Evolutionary conservation across 2,329 filamentous ascomycete genomes (phyloP), one percentile per base, ranked within the genome.

Genomic region (Aspergillus latus): DNA sequence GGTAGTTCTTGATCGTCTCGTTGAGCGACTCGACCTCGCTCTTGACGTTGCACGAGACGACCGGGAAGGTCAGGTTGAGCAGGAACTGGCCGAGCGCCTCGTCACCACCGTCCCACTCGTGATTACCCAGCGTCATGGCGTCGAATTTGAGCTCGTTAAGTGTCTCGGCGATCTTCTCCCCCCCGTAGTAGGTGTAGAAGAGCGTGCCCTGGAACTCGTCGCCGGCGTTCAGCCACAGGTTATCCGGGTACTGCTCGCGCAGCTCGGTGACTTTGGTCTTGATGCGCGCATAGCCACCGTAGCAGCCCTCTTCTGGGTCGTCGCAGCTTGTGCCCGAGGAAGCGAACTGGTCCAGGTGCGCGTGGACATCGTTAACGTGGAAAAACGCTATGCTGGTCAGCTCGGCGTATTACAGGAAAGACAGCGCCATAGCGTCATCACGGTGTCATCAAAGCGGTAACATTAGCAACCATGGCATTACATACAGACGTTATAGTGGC

Each of bases 161-260:
- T 2, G 50, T 52, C 42, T 52, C 50, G n/a, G 50, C 50, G 42
- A 52, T 52, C 40, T 52, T 52, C 50, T 52, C 50, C 2, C 50
- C 50, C 1, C 50, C 50, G n/a, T 52, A 52, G 32, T 52, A 52
- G 42, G 15, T 11, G 40, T 52, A 52, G 50, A 52, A 52, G 13
- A 52, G 42, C 3, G 50, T 52, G 11, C 50, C 50, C 50, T 52
- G 50, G 42, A 52, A 52, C 32, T 52, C 50, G 3, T 52, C 50
- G 21, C 50, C 50, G 21, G 50, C 50, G n/a, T 52, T 52, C 8
- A 52, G 42, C 50, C 50, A 52, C 42, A 52, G 21, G 13, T 52
- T 52, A 8, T 52, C 50, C 1, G 50, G 50, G 42, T 52, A 46
- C 32, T 37, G 3, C 8, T 45, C 21, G 30, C 42, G 40, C 42